phyloP scores from a whole-genome alignment of 345 rosid genomes.

The Brassica carinata region DNA sequence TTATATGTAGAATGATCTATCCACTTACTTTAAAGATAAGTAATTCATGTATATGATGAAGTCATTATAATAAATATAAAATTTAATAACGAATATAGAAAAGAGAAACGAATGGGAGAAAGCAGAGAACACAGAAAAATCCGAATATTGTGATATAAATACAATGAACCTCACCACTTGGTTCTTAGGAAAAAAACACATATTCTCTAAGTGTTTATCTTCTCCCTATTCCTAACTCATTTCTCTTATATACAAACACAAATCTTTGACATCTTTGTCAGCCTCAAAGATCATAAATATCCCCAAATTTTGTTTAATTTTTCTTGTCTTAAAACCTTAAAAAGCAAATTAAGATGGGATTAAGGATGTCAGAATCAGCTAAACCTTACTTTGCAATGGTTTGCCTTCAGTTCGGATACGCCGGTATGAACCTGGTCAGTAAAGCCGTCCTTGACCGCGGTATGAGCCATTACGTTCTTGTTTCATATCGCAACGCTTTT shows the following conservation, averaged over 20 bases:
- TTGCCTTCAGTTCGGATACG: conserved; percentile 87
- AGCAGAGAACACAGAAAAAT: conserved; percentile 22
- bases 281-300: conserved; percentile 6
- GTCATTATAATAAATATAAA: conserved; percentile 5
- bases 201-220: conserved; percentile 38
- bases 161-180: conserved; percentile 38
- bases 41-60: conserved; percentile 25
- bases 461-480: conserved; percentile 77
- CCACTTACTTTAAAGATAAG: conserved; percentile 38
- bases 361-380: conserved; percentile 56
- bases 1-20: conserved; percentile 26
- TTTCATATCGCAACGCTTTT: conserved; percentile 77
- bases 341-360: conserved; percentile 53
- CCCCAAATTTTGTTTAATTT: conserved; percentile 6
- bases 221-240: conserved; percentile 21
- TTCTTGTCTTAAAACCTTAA: background rate
- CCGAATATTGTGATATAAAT: conserved; percentile 30
- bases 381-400: conserved; percentile 92
- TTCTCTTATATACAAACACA: conserved; percentile 9
- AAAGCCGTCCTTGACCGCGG: conserved; percentile 85
- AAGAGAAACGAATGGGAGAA: conserved; percentile 26
- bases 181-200: conserved; percentile 33
- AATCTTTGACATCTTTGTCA: conserved; percentile 12
- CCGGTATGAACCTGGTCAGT: conserved; percentile 89
- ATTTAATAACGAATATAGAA: background rate